Conservation (phyloP, 345 rosid species). For the Laguncularia racemosa region DNA sequence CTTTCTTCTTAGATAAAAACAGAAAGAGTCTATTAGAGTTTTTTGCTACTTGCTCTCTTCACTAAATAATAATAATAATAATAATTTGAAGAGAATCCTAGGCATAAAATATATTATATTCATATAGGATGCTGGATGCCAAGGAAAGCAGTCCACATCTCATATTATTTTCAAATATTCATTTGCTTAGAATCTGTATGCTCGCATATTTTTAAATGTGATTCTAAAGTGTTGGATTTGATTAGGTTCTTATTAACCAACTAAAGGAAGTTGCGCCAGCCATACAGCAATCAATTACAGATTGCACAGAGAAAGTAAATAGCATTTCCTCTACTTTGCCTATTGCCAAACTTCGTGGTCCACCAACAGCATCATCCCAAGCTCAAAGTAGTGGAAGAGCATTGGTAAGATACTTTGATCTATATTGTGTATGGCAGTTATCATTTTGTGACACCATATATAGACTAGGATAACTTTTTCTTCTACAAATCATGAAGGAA, state of each 20-base stretch:
- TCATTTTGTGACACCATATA: neutral
- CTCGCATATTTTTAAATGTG: slow-evolving; percentile 3
- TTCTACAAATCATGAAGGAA: slow-evolving; percentile 42
- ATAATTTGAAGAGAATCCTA: too few species aligned
- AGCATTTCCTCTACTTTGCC: slow-evolving; percentile 63
- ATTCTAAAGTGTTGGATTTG: slow-evolving; percentile 16
- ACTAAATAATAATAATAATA: too few species aligned
- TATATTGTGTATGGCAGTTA: neutral
- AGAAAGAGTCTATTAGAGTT: too few species aligned
- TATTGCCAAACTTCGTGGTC: slow-evolving; percentile 46
- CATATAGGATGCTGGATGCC: too few species aligned
- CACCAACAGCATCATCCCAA: slow-evolving; percentile 52
- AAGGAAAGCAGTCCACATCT: too few species aligned
- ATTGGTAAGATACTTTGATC: slow-evolving; percentile 34
- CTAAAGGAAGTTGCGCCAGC: slow-evolving; percentile 88
- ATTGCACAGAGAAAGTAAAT: slow-evolving; percentile 72
- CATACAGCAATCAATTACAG: slow-evolving; percentile 78
- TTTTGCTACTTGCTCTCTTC: too few species aligned
- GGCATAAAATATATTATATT: too few species aligned
- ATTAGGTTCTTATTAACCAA: slow-evolving; percentile 89
- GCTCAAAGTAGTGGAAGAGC: slow-evolving; percentile 74
- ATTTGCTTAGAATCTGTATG: neutral
- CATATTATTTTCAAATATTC: too few species aligned
- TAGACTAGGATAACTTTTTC: neutral
- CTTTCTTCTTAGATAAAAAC: too few species aligned